Evolutionary conservation across 2,329 filamentous ascomycete species (phyloP), one percentile per base, ranked within the genome.

Genomic region (Fonsecaea monophora): DNA sequence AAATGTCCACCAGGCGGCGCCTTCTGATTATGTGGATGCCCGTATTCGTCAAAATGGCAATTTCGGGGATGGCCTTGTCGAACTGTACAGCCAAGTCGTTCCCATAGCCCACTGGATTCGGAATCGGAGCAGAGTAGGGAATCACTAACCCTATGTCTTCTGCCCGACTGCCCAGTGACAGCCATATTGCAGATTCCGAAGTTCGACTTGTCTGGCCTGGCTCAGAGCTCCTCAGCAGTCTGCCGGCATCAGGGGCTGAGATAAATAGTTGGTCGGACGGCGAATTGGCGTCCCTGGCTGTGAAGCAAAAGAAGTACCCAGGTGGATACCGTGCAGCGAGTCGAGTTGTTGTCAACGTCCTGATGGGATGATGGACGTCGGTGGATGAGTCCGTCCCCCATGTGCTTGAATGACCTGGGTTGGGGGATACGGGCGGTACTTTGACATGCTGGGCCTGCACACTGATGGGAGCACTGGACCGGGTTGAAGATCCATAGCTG

Each of bases 381-480:
- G 73, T 73, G 86, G 76, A 71, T 53, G 73, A 67, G 48, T 77
- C 54, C 25, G 65, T 18, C 12, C 50, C 66, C 34, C 40, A 42
- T 72, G 67, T 74, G 73, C 58, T 69, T 58, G 72, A 59, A 60
- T 74, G 71, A 64, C 67, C 71, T 71, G 73, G 69, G 68, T 68
- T 61, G 71, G 66, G 58, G 69, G 71, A 72, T 78, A 82, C 78
- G 0, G 95, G 95, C 1, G 96, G 95, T 66, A 97, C 96, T 76
- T 95, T 96, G 78, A 99, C 92, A 75, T 96, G 95, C 73, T 96
- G 91, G n/a, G 97, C 89, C 78, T 97, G 94, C 92, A 99, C 97
- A 79, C 92, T 97, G 73, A 92, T 94, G 0, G 95, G 94, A 0
- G 91, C 89, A 65, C 84, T 89, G 7, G 86, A 84, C 21, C 86